These are phyloP conservation scores for Rhizophagus prolifer DNA, from an alignment of 192 early-diverging fungal species.

Conservation along the genomic window DNA sequence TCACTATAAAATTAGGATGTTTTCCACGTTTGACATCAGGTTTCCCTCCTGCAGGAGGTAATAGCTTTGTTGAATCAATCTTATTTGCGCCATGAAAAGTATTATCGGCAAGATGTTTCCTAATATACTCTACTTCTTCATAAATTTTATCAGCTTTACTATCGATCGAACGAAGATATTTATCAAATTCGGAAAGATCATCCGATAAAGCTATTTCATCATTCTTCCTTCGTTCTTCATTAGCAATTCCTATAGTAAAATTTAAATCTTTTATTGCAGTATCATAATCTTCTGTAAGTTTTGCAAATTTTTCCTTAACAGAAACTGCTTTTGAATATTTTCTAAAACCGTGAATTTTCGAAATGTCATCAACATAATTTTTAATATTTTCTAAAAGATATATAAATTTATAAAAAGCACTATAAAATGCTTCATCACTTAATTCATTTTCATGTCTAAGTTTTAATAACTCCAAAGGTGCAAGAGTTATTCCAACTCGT, in stretches of 20 bases:
- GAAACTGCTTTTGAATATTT: not conserved
- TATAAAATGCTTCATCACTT: not conserved
- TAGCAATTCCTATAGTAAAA: not conserved
- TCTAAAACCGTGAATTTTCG: not conserved
- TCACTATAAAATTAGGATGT: too few species aligned
- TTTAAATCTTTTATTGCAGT: not conserved
- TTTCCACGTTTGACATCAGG: too few species aligned
- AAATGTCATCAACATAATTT: not conserved
- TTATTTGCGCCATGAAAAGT: too few species aligned
- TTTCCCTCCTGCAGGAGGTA: too few species aligned
- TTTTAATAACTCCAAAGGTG: not conserved
- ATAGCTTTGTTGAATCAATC: too few species aligned
- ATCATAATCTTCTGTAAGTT: too few species aligned
- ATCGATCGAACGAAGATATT: too few species aligned
- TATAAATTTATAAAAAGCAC: not conserved
- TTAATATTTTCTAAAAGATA: slow-evolving; percentile 20
- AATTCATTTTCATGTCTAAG: not conserved
- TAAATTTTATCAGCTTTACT: too few species aligned
- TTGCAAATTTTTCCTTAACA: not conserved
- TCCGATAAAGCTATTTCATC: not conserved
- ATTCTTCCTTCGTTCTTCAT: not conserved
- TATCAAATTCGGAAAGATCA: not conserved
- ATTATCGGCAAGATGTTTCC: too few species aligned
- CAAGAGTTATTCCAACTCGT: not conserved
- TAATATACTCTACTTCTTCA: too few species aligned